Percentiles rank a stretch among this genome's conserved stretches.
phyloP scores from a whole-genome alignment of 2,329 filamentous ascomycete genomes.

The Trichoderma simmonsii region DNA sequence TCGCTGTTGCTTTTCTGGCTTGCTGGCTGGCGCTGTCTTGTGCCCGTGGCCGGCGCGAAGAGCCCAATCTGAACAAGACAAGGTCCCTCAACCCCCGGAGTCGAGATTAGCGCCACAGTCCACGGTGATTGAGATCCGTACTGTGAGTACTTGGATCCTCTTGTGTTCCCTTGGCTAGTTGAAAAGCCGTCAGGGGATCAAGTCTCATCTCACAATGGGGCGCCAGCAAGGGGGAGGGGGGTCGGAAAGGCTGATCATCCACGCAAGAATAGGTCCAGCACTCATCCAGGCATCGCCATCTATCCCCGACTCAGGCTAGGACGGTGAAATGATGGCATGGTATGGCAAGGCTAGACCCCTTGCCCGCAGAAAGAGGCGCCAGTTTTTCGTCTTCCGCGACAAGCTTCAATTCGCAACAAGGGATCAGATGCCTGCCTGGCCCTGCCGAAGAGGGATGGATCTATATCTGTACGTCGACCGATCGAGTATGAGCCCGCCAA shows the following conservation, averaged over 20 bases:
- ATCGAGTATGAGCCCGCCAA: constrained; percentile 5
- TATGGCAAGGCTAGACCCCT: neutral
- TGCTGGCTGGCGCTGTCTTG: neutral
- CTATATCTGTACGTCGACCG: constrained; percentile 17
- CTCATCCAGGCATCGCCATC: neutral
- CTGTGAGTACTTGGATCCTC: constrained; percentile 5
- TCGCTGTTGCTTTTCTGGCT: neutral
- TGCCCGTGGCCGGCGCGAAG: neutral
- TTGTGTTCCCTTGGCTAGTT: neutral
- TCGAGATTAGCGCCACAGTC: constrained; percentile 10
- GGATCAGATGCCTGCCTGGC: constrained; percentile 16
- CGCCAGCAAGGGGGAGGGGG: neutral
- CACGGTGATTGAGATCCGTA: neutral
- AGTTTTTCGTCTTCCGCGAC: neutral
- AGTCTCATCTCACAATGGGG: constrained; percentile 4
- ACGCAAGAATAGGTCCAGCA: neutral
- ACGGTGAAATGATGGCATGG: neutral
- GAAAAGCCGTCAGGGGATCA: constrained; percentile 2
- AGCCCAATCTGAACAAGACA: constrained; percentile 1
- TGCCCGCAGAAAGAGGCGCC: neutral
- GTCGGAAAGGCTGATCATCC: constrained; percentile 7
- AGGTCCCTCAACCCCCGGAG: neutral
- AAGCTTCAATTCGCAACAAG: constrained; percentile 13
- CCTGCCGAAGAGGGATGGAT: constrained; percentile 9
- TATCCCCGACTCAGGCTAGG: neutral